A percentile compares a stretch with the other conserved stretches of the same genome.
These are phyloP conservation scores for Fusarium citri DNA, from an alignment of 2,329 filamentous ascomycete genomes.

Conservation along the genomic window DNA sequence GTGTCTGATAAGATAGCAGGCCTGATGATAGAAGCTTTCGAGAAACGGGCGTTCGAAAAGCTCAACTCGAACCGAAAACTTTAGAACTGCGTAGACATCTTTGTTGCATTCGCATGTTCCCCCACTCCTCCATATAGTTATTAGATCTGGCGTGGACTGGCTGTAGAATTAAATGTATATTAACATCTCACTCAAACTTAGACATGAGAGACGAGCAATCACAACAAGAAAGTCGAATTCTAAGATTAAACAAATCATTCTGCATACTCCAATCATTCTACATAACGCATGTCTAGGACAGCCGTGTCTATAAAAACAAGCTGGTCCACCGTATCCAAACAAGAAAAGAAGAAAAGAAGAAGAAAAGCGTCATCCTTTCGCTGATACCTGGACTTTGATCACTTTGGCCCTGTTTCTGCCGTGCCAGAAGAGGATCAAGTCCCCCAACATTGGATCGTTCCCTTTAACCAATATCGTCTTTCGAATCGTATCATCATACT, in stretches of 20 bases:
- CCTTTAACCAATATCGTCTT: slow-evolving; percentile 35
- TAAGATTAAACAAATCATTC: slow-evolving; percentile 32
- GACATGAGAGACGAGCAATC: neutral
- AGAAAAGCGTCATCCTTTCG: slow-evolving; percentile 41
- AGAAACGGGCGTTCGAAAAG: slow-evolving; percentile 74
- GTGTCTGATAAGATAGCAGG: slow-evolving; percentile 86
- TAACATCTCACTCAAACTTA: neutral
- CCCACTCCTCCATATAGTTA: neutral
- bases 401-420: slow-evolving; percentile 11
- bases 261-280: slow-evolving; percentile 44
- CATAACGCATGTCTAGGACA: slow-evolving; percentile 41
- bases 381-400: slow-evolving; percentile 32
- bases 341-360: slow-evolving; percentile 27
- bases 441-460: slow-evolving; percentile 41
- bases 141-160: neutral
- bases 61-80: slow-evolving; percentile 38
- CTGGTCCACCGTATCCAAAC: slow-evolving; percentile 38
- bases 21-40: slow-evolving; percentile 94
- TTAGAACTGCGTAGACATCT: slow-evolving; percentile 5
- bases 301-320: slow-evolving; percentile 42
- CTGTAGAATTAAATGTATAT: neutral
- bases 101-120: neutral
- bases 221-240: neutral
- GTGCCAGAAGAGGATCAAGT: slow-evolving; percentile 4
- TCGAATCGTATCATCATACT: slow-evolving; percentile 46